These are phyloP conservation scores for Aspergillus nomiae DNA, from an alignment of 2,329 filamentous ascomycete genomes.

Conservation along the genomic window DNA sequence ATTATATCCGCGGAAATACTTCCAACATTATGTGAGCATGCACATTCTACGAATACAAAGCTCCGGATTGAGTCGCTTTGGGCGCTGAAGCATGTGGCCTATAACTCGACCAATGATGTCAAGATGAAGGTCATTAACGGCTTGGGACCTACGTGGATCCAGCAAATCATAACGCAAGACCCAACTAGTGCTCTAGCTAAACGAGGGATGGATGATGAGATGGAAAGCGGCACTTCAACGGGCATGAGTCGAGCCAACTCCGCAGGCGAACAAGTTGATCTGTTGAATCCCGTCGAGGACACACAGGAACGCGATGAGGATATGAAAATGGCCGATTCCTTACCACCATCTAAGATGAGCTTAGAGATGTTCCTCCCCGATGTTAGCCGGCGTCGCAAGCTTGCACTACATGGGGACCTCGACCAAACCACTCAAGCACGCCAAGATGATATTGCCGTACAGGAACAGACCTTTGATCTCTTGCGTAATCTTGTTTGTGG, in stretches of 20 bases:
- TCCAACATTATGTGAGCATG: constrained; percentile 77
- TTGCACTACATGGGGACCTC: constrained; percentile 64
- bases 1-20: constrained; percentile 75
- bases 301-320: constrained; percentile 33
- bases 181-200: constrained; percentile 33
- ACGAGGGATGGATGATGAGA: constrained; percentile 34
- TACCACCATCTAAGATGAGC: constrained; percentile 45
- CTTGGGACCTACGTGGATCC: constrained; percentile 76
- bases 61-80: constrained; percentile 85
- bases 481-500: constrained; percentile 85
- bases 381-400: constrained; percentile 43
- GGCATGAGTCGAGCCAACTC: constrained; percentile 61
- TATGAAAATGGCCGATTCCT: constrained; percentile 36
- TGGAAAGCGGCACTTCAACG: constrained; percentile 36
- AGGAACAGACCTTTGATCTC: constrained; percentile 88
- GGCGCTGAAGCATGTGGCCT: constrained; percentile 88
- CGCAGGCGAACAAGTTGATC: constrained; percentile 61
- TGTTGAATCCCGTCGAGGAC: constrained; percentile 56
- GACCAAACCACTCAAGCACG: constrained; percentile 68
- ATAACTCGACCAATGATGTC: constrained; percentile 68
- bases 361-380: constrained; percentile 41
- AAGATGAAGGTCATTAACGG: constrained; percentile 79
- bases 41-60: constrained; percentile 76
- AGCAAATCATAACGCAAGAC: constrained; percentile 71
- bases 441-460: constrained; percentile 78